Percentiles rank a stretch among this genome's conserved stretches.
Conservation (phyloP, 2,329 filamentous ascomycete species). For the Spiromastix sp. region DNA sequence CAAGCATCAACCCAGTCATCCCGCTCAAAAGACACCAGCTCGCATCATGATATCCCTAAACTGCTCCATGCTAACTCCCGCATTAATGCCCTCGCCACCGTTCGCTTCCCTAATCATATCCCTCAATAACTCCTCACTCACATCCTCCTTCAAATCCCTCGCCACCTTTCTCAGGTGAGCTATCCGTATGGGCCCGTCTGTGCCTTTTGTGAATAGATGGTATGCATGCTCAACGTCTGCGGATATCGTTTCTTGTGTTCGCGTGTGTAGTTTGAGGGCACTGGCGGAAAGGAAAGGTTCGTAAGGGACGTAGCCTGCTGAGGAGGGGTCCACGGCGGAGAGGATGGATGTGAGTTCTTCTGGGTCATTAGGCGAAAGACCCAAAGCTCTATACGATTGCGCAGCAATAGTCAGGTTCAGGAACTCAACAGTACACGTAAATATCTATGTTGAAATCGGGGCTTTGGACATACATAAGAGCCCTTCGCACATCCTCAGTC, state of each 20-base stretch:
- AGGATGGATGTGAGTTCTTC: conserved; percentile 67
- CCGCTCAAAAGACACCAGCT: conserved; percentile 66
- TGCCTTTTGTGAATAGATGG: conserved; percentile 50
- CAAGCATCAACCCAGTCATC: not conserved
- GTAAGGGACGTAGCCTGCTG: conserved; percentile 67
- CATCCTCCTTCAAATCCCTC: conserved; percentile 69
- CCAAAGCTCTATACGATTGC: too few relatives aligned
- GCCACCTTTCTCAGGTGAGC: conserved; percentile 70
- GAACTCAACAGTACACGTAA: too few relatives aligned
- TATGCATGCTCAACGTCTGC: conserved; percentile 76
- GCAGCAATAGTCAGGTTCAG: too few relatives aligned
- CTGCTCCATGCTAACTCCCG: conserved; percentile 65
- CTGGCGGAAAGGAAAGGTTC: conserved; percentile 77
- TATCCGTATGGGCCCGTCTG: conserved; percentile 59
- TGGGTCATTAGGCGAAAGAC: conserved; percentile 53
- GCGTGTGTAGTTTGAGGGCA: conserved; percentile 67
- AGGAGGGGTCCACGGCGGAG: conserved; percentile 71
- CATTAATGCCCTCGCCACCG: conserved; percentile 59
- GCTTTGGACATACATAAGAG: conserved; percentile 56
- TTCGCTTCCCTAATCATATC: conserved; percentile 97
- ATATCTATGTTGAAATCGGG: too few relatives aligned
- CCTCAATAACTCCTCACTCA: conserved; percentile 69
- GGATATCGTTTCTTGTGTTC: conserved; percentile 43
- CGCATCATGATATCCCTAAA: conserved; percentile 79
- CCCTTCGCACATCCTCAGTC: conserved; percentile 57